These are phyloP conservation scores for Clonostachys rhizophaga DNA, from an alignment of 2,329 filamentous ascomycete genomes.

Conservation along the genomic window DNA sequence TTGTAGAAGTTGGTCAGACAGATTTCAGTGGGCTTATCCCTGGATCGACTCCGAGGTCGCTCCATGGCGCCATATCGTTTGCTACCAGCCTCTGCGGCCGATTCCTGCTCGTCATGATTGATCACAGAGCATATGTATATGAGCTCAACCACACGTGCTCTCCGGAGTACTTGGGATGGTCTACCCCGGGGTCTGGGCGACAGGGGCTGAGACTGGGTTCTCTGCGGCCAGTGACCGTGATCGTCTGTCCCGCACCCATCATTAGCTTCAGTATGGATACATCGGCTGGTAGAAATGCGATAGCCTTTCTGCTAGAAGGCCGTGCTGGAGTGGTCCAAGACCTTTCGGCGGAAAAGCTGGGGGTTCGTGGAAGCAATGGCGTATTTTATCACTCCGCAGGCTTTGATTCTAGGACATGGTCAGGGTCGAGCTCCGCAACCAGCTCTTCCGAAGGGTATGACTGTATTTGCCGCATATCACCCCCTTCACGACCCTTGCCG, in stretches of 20 bases:
- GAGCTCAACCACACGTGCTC: slow-evolving; percentile 28
- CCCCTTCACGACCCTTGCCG: slow-evolving; percentile 12
- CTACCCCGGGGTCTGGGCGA: slow-evolving; percentile 10
- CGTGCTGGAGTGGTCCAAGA: slow-evolving; percentile 49
- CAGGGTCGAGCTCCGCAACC: no score
- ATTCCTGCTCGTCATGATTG: slow-evolving; percentile 51
- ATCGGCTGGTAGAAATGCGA: slow-evolving; percentile 44
- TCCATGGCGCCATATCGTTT: slow-evolving; percentile 27
- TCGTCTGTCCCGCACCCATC: slow-evolving; percentile 52
- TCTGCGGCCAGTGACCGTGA: slow-evolving; percentile 40
- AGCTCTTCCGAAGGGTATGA: no score
- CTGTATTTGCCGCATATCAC: no score
- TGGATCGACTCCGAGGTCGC: slow-evolving; percentile 11
- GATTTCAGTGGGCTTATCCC: slow-evolving; percentile 27
- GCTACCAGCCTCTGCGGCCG: slow-evolving; percentile 52
- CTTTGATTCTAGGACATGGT: no score
- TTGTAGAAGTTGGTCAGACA: slow-evolving; percentile 22
- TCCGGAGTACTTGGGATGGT: slow-evolving; percentile 11
- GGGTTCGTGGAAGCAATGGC: no score
- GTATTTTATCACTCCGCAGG: no score
- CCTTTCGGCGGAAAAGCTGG: no score
- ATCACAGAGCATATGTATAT: slow-evolving; percentile 53
- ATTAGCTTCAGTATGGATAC: slow-evolving; percentile 60
- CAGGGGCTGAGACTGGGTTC: slow-evolving; percentile 13
- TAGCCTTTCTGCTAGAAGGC: slow-evolving; percentile 55